Conservation (phyloP, 495 filamentous ascomycete genomes). For the Aspergillus bertholletiae region DNA sequence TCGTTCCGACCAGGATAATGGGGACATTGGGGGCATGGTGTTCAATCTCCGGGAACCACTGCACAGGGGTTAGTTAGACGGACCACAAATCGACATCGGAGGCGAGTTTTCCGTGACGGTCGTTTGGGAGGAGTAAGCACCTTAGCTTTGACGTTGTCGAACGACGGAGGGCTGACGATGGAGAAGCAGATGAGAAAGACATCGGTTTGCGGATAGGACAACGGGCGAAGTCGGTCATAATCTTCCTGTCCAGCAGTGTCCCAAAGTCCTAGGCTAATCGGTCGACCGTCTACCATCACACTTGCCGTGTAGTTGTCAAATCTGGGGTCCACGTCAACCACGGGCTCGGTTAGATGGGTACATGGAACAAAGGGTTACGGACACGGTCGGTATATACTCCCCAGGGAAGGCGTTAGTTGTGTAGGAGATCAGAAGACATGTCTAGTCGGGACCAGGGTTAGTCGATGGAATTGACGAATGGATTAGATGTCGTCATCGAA, state of each 20-base stretch:
- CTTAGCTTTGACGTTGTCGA: constrained; percentile 97
- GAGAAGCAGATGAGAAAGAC: constrained; percentile 99
- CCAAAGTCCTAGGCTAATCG: constrained; percentile 95
- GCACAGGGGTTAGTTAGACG: constrained; percentile 11
- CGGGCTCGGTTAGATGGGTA: constrained; percentile 7
- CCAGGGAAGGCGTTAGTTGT: constrained; percentile 99
- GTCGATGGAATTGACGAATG: neutral
- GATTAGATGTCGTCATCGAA: neutral
- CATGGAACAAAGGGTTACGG: constrained; percentile 39
- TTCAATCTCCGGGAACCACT: constrained; percentile 97
- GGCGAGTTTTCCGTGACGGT: neutral
- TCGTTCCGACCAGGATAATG: constrained; percentile 96
- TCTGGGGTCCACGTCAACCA: constrained; percentile 42
- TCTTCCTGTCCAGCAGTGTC: constrained; percentile 99
- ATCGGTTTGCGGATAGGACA: constrained; percentile 97
- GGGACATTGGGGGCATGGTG: constrained; percentile 94
- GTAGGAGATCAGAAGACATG: constrained; percentile 98
- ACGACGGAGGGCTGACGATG: constrained; percentile 93
- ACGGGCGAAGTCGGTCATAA: constrained; percentile 91
- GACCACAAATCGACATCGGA: neutral
- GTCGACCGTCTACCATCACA: constrained; percentile 97
- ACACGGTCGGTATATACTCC: constrained; percentile 99
- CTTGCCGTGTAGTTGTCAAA: constrained; percentile 99
- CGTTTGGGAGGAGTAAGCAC: constrained; percentile 39
- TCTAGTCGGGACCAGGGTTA: constrained; percentile 48